These are phyloP conservation scores for Hymenoscyphus fraxineus DNA, from an alignment of 2,329 filamentous ascomycete species.

Conservation along the genomic window DNA sequence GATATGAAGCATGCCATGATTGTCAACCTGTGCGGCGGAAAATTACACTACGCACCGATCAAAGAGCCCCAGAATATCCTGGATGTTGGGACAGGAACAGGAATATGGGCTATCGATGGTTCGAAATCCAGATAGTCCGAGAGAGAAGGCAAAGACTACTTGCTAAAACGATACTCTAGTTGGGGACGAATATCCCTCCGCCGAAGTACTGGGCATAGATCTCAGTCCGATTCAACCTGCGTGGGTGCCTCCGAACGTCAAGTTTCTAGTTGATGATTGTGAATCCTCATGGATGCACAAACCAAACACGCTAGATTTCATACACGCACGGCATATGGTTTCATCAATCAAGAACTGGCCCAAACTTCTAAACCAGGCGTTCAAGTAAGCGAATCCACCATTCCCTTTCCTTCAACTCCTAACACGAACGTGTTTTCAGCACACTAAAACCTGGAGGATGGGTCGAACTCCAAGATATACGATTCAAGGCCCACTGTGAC, in stretches of 20 bases:
- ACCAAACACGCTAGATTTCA: constrained; percentile 53
- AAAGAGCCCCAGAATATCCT: constrained; percentile 46
- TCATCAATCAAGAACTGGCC: constrained; percentile 53
- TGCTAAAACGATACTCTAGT: constrained; percentile 38
- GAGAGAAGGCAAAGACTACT: neutral
- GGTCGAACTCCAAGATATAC: constrained; percentile 33
- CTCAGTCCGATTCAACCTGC: constrained; percentile 54
- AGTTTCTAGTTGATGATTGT: constrained; percentile 14
- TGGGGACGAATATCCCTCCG: constrained; percentile 43
- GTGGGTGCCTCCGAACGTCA: constrained; percentile 55
- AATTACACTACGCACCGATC: constrained; percentile 48
- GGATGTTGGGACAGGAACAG: constrained; percentile 55
- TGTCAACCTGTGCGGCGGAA: constrained; percentile 21
- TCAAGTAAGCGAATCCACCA: constrained; percentile 6
- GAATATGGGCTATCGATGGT: constrained; percentile 54
- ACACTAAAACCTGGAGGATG: constrained; percentile 18
- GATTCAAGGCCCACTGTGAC: constrained; percentile 40
- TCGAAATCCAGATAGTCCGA: constrained; percentile 3
- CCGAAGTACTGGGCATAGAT: constrained; percentile 49
- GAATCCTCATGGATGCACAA: constrained; percentile 48
- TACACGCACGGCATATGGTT: constrained; percentile 53
- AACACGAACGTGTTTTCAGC: constrained; percentile 10
- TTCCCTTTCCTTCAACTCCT: neutral
- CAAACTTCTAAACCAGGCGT: constrained; percentile 32
- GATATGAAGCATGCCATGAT: constrained; percentile 42